Evolutionary conservation across 805 yeast genomes (phyloP), one percentile per base, ranked within the genome.

Genomic region (Isabelozyma pseudorhagii): DNA sequence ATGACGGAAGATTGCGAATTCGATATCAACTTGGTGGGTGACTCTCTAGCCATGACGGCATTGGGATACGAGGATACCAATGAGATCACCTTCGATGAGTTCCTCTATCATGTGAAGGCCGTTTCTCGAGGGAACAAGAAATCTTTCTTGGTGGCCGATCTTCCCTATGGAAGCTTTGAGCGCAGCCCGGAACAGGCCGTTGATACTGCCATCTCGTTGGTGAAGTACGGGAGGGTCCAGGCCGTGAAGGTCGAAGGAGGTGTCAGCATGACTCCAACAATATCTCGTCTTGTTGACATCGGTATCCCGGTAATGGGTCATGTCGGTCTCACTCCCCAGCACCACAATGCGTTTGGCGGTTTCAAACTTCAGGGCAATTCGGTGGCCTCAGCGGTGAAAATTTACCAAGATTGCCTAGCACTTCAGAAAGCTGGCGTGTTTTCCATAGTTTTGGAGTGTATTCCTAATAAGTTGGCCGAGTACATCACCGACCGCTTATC

Each of bases 281-380:
- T 94, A 8, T 59, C 66, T 49, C 77, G 77, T 51, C 67, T 93
- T 15, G 75, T 84, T 1, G 63, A 76, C 4, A 73, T 85, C 14
- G 98, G 98, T 0, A 84, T 93, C 8, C 96, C 97, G 0, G 91
- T 91, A 2, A 78, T 89, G 69, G 97, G 96, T 1, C 99, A 93
- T 66, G 81, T 89, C 29, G 99, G 99, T 0, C 72, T 93, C 31
- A 89, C 96, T 4, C 99, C 99, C 2, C 98, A 94, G 64, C 79
- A 89, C 41, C 83, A 83, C 53, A 82, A 89, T 54, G 63, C 89
- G 0, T 62, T 87, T 11, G 92, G 97, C 17, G 99, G 99, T 0
- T 93, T 85, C 68, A 87, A 84, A 66, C 86, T 89, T 1, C 99
- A 93, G 65, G 97, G 96, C 0, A 80, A 72, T 51, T 72, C 82